Base-by-base conservation (phyloP, 768 basidiomycete species). In the Russula compacta region DNA sequence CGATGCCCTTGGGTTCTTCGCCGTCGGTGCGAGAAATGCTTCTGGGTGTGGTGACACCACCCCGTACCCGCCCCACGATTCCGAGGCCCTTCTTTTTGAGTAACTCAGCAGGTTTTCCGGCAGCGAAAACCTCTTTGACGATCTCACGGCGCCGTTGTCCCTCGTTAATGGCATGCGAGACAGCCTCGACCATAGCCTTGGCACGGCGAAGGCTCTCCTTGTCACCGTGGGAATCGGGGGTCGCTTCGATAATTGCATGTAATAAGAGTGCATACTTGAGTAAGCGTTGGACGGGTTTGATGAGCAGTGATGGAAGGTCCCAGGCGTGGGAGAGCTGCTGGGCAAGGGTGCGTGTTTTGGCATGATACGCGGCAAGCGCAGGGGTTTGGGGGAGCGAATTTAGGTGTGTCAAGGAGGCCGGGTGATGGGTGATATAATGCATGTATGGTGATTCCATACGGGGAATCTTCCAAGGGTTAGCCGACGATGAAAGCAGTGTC, bases 221-320 rank as follows among this genome's bases (percentile, higher is more conserved):
- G 73, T 92, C 90, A 0, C 77, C 74, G 68, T 91, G 88, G 24
- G 72, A 71, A 55, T 84, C 81, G 7, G 85, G 83, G 0, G 91
- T 92, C 68, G 85, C 86, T 53, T 86, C 83, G 55, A 87, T 81
- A 65, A 92, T 85, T 29, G 89, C 83, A 29, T 75, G 74, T 38
- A 99, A 82, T 33, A 99, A 81, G 9, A 98, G 81, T 0, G 91
- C 84, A 69, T 99, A 99, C 71, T 98, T 98, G 65, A 98, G 84
- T 57, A 98, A 80, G 15, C 95, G 85, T 69, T 98, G 97, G 4
- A 99, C 92, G 38, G 97, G 97, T 73, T 98, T 98, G 73, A 99
- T 98, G 62, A 99, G 86, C 42, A 98, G 81, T 0, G 92, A 93
- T 6, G 91, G 79, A 32, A 99, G 83, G 71, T 99, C 95, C 87